Percentiles rank a stretch among this genome's conserved stretches.
phyloP scores from a whole-genome alignment of 495 filamentous ascomycete genomes.

The Penicillium paradoxum region DNA sequence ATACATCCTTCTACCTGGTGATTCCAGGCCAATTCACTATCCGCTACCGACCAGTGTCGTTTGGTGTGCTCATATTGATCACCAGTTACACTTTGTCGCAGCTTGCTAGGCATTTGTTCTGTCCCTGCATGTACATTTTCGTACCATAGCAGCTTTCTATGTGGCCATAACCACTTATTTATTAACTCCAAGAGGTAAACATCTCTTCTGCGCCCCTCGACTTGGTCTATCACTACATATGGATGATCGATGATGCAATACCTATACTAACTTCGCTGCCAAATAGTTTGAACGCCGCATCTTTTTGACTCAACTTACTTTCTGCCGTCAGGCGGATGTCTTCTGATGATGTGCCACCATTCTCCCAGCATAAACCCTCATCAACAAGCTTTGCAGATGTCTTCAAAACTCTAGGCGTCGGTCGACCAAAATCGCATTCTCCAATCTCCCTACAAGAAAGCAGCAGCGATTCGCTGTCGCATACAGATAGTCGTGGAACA shows the following conservation, averaged over 20 bases:
- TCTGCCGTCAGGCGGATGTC: constrained; percentile 37
- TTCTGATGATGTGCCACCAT: constrained; percentile 42
- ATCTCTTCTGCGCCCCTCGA: neutral
- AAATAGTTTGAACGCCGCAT: neutral
- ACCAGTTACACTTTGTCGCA: constrained; percentile 10
- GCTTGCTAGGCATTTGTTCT: constrained; percentile 4
- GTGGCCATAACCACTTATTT: constrained; percentile 9
- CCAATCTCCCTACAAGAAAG: constrained; percentile 34
- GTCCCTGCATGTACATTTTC: constrained; percentile 16
- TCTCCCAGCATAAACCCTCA: constrained; percentile 34
- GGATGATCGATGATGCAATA: constrained; percentile 10
- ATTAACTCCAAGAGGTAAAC: constrained; percentile 7
- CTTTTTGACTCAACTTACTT: neutral
- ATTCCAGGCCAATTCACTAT: constrained; percentile 1
- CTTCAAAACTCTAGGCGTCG: constrained; percentile 42
- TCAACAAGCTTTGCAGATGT: constrained; percentile 44
- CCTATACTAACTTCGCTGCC: constrained; percentile 11
- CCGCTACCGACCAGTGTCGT: neutral
- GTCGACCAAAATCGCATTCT: constrained; percentile 38
- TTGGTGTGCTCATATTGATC: constrained; percentile 13
- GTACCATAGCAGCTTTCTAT: constrained; percentile 10
- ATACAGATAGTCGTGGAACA: constrained; percentile 29
- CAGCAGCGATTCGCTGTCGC: constrained; percentile 28
- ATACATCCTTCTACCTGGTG: neutral
- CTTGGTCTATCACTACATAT: neutral